A percentile compares a stretch with the other conserved stretches of the same genome.
Conservation (phyloP, 768 basidiomycete species). For the Mycena galopus region DNA sequence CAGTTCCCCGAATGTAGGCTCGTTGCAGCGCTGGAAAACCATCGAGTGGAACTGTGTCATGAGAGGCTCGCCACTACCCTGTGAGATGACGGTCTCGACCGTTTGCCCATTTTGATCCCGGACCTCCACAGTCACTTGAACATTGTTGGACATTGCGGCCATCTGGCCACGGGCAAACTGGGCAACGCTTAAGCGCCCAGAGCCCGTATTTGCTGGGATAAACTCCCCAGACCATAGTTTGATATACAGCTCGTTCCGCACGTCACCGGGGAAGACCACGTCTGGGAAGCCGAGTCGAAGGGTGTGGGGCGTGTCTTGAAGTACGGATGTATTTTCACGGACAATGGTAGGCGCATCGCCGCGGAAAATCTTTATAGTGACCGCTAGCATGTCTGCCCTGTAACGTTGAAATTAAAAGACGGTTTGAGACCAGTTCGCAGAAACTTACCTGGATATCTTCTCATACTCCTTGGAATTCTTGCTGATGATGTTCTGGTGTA, state of each 20-base stretch:
- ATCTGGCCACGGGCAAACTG: constrained; percentile 72
- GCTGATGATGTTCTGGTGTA: constrained; percentile 95
- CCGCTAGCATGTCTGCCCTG: constrained; percentile 89
- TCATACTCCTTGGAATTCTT: constrained; percentile 84
- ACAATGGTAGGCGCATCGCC: constrained; percentile 84
- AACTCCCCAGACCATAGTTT: constrained; percentile 98
- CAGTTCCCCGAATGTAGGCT: constrained; percentile 94
- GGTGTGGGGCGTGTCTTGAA: constrained; percentile 86
- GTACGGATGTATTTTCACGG: constrained; percentile 85
- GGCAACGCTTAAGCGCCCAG: constrained; percentile 69
- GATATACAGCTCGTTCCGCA: constrained; percentile 96
- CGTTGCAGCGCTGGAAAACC: constrained; percentile 89
- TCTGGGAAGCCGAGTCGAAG: constrained; percentile 94
- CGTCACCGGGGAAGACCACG: constrained; percentile 92
- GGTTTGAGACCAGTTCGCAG: background rate
- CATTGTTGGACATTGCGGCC: constrained; percentile 70
- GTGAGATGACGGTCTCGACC: constrained; percentile 80
- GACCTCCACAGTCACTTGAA: constrained; percentile 94
- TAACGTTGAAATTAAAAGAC: constrained; percentile 18
- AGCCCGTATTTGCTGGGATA: constrained; percentile 60
- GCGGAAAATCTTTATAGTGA: constrained; percentile 88
- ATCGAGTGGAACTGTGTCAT: constrained; percentile 89
- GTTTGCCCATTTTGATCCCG: constrained; percentile 76
- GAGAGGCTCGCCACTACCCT: constrained; percentile 88
- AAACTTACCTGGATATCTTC: constrained; percentile 79